phyloP scores from a whole-genome alignment of 768 basidiomycete genomes.

The Naganishia vishniacii region DNA sequence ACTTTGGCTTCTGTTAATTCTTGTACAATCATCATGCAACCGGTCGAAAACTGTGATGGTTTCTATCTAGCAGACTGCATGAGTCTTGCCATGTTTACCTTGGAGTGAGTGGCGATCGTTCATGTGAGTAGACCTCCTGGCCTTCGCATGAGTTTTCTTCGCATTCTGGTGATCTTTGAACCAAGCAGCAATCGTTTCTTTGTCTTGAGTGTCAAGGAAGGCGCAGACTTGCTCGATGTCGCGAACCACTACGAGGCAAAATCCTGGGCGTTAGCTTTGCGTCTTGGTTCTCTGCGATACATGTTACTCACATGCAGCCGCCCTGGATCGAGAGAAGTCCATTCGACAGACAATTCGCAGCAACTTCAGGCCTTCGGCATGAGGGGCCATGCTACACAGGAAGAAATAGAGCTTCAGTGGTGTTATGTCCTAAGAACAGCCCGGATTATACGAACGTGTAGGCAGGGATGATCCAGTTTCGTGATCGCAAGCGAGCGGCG shows the following conservation, averaged over 20 bases:
- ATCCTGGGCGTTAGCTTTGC: no score
- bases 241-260: conserved; percentile 25
- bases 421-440: no score
- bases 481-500: conserved; percentile 27
- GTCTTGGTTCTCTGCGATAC: no score
- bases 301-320: conserved; percentile 27
- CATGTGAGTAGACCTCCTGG: conserved; percentile 12
- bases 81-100: conserved; percentile 48
- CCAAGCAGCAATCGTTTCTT: conserved; percentile 24
- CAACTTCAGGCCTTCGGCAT: conserved; percentile 10
- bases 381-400: conserved; percentile 19
- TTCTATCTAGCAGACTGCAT: conserved; percentile 37
- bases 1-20: no score
- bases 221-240: conserved; percentile 30
- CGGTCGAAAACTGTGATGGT: no score
- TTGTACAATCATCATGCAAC: no score
- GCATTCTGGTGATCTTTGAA: conserved; percentile 18
- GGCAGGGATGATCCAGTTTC: conserved; percentile 35
- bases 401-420: no score
- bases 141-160: conserved; percentile 16
- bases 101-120: conserved; percentile 46
- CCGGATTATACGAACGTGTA: conserved; percentile 27
- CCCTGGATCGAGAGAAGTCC: conserved; percentile 30
- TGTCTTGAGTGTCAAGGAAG: conserved; percentile 29
- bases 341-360: conserved; percentile 30